Evolutionary conservation across 78 protist genomes (phyloP).

Genomic region (Tieghemostelium lacteum): DNA sequence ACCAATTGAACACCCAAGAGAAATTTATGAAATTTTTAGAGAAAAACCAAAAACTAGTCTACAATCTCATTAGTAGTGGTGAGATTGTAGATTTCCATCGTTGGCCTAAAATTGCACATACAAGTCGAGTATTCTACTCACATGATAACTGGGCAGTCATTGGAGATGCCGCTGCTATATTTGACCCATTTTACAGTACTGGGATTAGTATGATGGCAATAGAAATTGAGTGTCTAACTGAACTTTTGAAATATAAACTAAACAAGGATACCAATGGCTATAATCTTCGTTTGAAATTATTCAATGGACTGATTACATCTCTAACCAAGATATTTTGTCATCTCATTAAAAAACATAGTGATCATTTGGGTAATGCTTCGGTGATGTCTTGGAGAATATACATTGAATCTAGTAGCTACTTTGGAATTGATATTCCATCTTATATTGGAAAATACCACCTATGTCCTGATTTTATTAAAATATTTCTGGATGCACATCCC

Average conservation of each 20-base stretch:
- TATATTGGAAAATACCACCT: slow-evolving; percentile 37
- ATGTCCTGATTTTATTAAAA: slow-evolving; percentile 5
- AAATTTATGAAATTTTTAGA: slow-evolving; percentile 23
- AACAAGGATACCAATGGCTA: background rate
- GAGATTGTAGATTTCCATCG: slow-evolving; percentile 47
- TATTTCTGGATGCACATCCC: background rate
- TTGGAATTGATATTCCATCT: background rate
- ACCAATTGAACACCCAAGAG: slow-evolving; percentile 8
- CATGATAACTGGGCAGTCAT: slow-evolving; percentile 27
- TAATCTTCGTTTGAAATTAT: background rate
- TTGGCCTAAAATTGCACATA: slow-evolving; percentile 37
- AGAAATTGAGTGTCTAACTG: slow-evolving; percentile 30
- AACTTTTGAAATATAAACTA: background rate
- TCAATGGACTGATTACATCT: background rate
- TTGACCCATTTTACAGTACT: slow-evolving; percentile 32
- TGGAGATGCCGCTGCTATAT: slow-evolving; percentile 45
- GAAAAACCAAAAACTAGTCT: slow-evolving; percentile 17
- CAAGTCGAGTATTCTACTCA: slow-evolving; percentile 1
- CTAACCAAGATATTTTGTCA: slow-evolving; percentile 13
- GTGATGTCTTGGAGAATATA: slow-evolving; percentile 21
- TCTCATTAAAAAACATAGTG: slow-evolving; percentile 6
- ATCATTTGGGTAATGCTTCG: slow-evolving; percentile 37
- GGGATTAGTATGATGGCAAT: slow-evolving; percentile 31
- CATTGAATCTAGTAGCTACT: background rate
- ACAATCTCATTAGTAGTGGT: slow-evolving; percentile 30